These are phyloP conservation scores for Phytophthora foliorum DNA, from an alignment of 352 stramenopile species.

Conservation along the genomic window DNA sequence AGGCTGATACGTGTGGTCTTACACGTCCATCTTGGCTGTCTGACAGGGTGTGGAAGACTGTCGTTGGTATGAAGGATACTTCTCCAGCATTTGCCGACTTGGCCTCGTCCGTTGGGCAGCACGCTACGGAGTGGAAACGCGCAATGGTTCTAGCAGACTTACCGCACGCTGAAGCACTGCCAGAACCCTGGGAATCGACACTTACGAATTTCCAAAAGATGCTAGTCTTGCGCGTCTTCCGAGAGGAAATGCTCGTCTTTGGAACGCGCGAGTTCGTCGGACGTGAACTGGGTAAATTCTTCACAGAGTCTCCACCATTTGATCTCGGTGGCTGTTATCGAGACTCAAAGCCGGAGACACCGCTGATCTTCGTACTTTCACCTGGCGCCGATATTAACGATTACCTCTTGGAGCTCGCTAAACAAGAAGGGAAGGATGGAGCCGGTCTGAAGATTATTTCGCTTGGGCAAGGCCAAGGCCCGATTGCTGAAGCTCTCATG, in stretches of 20 bases:
- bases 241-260: constrained; percentile 93
- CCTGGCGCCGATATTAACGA: constrained; percentile 95
- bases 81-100: constrained; percentile 62
- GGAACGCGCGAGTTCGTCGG: constrained; percentile 89
- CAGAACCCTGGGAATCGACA: constrained; percentile 71
- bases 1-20: constrained; percentile 44
- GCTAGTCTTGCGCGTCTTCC: constrained; percentile 90
- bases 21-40: constrained; percentile 74
- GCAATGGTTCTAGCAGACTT: constrained; percentile 82
- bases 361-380: constrained; percentile 95
- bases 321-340: constrained; percentile 92
- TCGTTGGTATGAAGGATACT: constrained; percentile 76
- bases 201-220: constrained; percentile 92
- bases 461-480: constrained; percentile 94
- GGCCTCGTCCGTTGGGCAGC: constrained; percentile 50
- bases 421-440: constrained; percentile 91
- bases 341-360: constrained; percentile 93
- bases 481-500: constrained; percentile 93
- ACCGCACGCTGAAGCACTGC: constrained; percentile 78
- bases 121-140: constrained; percentile 76
- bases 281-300: constrained; percentile 80
- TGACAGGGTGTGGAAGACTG: constrained; percentile 79
- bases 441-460: constrained; percentile 93
- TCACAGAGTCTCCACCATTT: constrained; percentile 93
- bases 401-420: constrained; percentile 93